These are phyloP conservation scores for Macrophomina pseudophaseolina DNA, from an alignment of 2,329 filamentous ascomycete species.

Conservation along the genomic window DNA sequence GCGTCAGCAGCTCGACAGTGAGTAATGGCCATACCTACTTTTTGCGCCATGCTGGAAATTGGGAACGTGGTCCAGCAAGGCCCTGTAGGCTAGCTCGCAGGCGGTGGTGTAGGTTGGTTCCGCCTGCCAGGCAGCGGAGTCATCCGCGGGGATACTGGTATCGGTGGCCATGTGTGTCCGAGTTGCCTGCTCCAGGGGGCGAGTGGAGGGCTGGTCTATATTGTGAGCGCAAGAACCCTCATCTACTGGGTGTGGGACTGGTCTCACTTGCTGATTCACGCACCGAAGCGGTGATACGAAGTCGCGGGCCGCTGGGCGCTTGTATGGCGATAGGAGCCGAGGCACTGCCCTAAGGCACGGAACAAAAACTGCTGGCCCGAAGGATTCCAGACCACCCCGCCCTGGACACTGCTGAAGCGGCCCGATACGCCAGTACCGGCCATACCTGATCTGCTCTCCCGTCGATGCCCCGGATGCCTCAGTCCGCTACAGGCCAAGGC, in stretches of 20 bases:
- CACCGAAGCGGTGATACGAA: not conserved
- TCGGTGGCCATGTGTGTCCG: constrained; percentile 27
- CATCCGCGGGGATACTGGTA: constrained; percentile 61
- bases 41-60: constrained; percentile 35
- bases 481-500: not conserved
- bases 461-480: not conserved
- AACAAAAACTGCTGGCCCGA: not conserved
- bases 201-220: not conserved
- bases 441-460: not conserved
- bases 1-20: not conserved
- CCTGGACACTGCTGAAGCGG: not conserved
- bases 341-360: constrained; percentile 5
- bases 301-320: not conserved
- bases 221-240: not conserved
- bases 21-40: not conserved
- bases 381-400: constrained; percentile 6
- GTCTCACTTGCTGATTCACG: constrained; percentile 7
- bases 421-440: not conserved
- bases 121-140: constrained; percentile 36
- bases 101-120: constrained; percentile 51
- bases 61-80: constrained; percentile 51
- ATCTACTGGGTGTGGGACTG: not conserved
- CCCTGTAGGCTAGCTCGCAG: constrained; percentile 51
- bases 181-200: not conserved
- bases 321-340: not conserved